Evolutionary conservation across 495 filamentous ascomycete species (phyloP).

Genomic region (Hypoxylon perforatum): DNA sequence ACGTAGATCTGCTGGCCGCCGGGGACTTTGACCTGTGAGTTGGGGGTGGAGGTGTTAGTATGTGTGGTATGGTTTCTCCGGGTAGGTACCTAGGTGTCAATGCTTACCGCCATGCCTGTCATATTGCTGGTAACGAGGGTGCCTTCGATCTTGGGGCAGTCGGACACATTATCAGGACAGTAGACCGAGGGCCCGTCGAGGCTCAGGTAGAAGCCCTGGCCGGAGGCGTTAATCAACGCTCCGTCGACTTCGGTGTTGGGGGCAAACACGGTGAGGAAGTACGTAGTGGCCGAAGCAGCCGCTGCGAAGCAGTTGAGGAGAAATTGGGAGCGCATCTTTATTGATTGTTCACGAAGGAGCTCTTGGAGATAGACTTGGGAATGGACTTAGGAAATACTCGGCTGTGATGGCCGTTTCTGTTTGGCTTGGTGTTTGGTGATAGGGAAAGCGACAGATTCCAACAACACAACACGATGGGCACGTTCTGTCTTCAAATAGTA

Average conservation of each 20-base stretch:
- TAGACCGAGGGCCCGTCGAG: constrained; percentile 27
- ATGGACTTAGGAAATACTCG: no score
- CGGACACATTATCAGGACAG: constrained; percentile 24
- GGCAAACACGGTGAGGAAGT: constrained; percentile 35
- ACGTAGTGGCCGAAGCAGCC: constrained; percentile 31
- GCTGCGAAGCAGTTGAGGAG: constrained; percentile 18
- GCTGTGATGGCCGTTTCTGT: no score
- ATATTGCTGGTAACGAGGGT: constrained; percentile 33
- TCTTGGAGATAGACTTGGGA: no score
- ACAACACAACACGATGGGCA: no score
- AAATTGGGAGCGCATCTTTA: constrained; percentile 18
- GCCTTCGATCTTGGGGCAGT: constrained; percentile 34
- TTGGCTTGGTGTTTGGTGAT: no score
- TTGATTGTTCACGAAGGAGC: neutral
- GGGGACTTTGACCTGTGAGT: constrained; percentile 67
- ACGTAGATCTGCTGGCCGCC: constrained; percentile 76
- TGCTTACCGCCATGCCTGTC: constrained; percentile 42
- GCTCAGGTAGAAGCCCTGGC: constrained; percentile 35
- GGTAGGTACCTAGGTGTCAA: no score
- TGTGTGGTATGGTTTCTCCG: neutral
- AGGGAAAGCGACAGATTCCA: no score
- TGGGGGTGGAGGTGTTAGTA: constrained; percentile 18
- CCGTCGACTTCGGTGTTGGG: constrained; percentile 34
- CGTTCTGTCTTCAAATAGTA: no score
- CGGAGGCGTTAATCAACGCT: constrained; percentile 32